Percentiles rank a stretch among this genome's conserved stretches.
Evolutionary conservation across 2,329 filamentous ascomycete species (phyloP).

Genomic region (Paracamarosporium sp.): DNA sequence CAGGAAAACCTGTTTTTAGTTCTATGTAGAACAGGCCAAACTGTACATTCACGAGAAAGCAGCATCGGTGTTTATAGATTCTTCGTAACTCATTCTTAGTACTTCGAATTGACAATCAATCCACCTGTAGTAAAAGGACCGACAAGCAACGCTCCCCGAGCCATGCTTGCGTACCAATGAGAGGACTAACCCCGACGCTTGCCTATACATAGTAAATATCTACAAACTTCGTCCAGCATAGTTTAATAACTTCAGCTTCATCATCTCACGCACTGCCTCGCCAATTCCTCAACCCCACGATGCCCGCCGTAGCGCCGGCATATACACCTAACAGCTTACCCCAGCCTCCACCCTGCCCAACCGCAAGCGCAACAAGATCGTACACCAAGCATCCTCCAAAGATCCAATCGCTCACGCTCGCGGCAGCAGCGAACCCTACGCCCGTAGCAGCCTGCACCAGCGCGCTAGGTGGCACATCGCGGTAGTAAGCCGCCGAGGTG

Average conservation of each 20-base stretch:
- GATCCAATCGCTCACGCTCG: constrained; percentile 64
- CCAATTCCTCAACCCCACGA: constrained; percentile 61
- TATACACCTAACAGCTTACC: constrained; percentile 59
- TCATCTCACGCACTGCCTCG: background rate
- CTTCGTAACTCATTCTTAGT: background rate
- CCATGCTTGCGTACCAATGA: too few species aligned
- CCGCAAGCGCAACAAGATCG: constrained; percentile 61
- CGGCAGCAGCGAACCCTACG: constrained; percentile 59
- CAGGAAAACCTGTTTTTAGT: too few species aligned
- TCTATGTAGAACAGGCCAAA: background rate
- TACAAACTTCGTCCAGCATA: background rate
- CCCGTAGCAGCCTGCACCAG: constrained; percentile 61
- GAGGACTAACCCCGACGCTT: too few species aligned
- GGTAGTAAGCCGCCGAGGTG: constrained; percentile 62
- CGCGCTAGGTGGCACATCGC: constrained; percentile 54
- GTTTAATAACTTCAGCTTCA: background rate
- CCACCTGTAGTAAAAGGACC: background rate
- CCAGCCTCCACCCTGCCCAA: constrained; percentile 62
- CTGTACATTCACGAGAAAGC: background rate
- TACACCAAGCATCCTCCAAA: constrained; percentile 66
- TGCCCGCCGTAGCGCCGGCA: constrained; percentile 59
- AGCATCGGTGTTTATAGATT: background rate
- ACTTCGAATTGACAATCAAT: background rate
- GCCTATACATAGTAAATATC: too few species aligned
- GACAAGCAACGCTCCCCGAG: background rate